Evolutionary conservation across 768 basidiomycete species (phyloP).

Genomic region (Agaricus blazei): DNA sequence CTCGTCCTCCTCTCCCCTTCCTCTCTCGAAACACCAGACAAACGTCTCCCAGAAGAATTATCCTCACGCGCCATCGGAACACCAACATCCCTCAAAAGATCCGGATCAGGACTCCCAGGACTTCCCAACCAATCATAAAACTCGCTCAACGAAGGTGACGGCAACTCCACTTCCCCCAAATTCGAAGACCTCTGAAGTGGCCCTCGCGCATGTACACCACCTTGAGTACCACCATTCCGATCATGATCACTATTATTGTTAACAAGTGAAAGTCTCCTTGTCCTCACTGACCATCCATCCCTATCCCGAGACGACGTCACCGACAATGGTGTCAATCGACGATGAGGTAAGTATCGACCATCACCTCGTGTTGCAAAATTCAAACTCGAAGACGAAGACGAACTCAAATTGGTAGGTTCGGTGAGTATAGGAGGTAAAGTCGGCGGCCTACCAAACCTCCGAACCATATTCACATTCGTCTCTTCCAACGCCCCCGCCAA

Average conservation of each 20-base stretch:
- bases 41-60: background rate
- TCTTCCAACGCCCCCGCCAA: background rate
- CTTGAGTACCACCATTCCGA: background rate
- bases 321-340: no score
- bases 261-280: background rate
- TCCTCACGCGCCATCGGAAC: background rate
- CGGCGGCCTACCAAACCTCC: background rate
- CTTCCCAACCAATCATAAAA: constrained; percentile 9
- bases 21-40: background rate
- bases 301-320: no score
- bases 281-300: no score
- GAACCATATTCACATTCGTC: background rate
- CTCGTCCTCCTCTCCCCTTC: background rate
- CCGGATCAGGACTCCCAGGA: background rate
- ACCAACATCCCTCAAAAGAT: background rate
- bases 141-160: constrained; percentile 9
- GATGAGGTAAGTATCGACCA: no score
- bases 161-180: background rate
- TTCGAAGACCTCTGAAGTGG: background rate
- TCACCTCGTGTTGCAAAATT: no score
- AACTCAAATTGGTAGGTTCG: background rate
- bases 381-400: no score
- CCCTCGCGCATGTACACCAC: background rate
- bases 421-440: constrained; percentile 5
- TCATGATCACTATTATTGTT: no score